Percentiles rank a stretch among this genome's conserved stretches.
Evolutionary conservation across 805 yeast species (phyloP).

Genomic region (Candida caryicola): DNA sequence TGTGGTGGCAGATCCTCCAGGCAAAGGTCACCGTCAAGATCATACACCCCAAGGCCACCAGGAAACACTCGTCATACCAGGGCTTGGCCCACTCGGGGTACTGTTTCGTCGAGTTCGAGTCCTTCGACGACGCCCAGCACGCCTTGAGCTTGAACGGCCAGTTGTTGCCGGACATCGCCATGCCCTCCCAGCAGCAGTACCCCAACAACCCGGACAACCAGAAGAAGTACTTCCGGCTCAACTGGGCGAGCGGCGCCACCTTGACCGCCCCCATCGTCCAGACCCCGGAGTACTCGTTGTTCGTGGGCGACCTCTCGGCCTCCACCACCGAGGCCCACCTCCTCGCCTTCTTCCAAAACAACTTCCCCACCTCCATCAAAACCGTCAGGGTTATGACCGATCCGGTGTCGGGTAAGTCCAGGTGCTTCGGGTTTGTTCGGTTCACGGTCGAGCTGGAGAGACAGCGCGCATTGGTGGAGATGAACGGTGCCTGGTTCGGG

Average conservation of each 20-base stretch:
- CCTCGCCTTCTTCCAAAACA: slow-evolving; percentile 65
- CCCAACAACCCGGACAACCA: slow-evolving; percentile 45
- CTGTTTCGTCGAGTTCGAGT: slow-evolving; percentile 74
- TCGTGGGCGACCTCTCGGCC: slow-evolving; percentile 82
- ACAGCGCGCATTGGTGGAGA: slow-evolving; percentile 62
- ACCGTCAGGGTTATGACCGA: slow-evolving; percentile 86
- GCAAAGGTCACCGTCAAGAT: slow-evolving; percentile 63
- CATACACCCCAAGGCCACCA: slow-evolving; percentile 45
- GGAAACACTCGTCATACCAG: slow-evolving; percentile 20
- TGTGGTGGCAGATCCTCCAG: slow-evolving; percentile 58
- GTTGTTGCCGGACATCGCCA: slow-evolving; percentile 55
- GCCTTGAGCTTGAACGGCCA: slow-evolving; percentile 68
- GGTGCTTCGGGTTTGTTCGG: slow-evolving; percentile 81
- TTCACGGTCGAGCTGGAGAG: slow-evolving; percentile 70
- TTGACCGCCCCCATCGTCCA: slow-evolving; percentile 66
- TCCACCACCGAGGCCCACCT: slow-evolving; percentile 78
- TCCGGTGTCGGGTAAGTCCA: slow-evolving; percentile 71
- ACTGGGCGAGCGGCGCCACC: slow-evolving; percentile 86
- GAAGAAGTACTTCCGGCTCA: slow-evolving; percentile 65
- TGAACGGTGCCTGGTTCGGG: slow-evolving; percentile 80
- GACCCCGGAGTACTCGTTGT: slow-evolving; percentile 72
- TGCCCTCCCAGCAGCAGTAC: slow-evolving; percentile 41
- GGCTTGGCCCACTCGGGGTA: slow-evolving; percentile 52
- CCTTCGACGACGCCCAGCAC: slow-evolving; percentile 64
- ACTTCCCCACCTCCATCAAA: slow-evolving; percentile 60